A percentile compares a stretch with the other conserved stretches of the same genome.
These are phyloP conservation scores for Neopestalotiopsis clavispora DNA, from an alignment of 2,329 filamentous ascomycete species.

Conservation along the genomic window DNA sequence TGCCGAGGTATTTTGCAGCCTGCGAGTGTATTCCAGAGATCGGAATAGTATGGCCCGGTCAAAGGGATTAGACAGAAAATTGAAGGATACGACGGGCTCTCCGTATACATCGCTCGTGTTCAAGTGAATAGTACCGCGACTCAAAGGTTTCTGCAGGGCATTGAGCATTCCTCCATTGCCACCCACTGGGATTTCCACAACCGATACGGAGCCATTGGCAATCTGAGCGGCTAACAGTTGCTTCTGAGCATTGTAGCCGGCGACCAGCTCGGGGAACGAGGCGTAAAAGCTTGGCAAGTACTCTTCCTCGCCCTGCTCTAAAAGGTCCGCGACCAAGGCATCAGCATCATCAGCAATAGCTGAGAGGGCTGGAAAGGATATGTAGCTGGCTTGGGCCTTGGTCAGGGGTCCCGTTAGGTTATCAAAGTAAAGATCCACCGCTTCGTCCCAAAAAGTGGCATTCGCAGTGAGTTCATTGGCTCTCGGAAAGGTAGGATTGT, in stretches of 20 bases:
- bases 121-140: constrained; percentile 59
- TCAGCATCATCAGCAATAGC: constrained; percentile 17
- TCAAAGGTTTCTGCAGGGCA: constrained; percentile 44
- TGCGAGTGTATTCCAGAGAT: constrained; percentile 42
- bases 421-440: constrained; percentile 26
- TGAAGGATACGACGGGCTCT: constrained; percentile 54
- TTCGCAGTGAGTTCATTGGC: constrained; percentile 20
- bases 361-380: constrained; percentile 20
- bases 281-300: constrained; percentile 28
- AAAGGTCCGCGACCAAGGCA: constrained; percentile 20
- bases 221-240: constrained; percentile 4
- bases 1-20: constrained; percentile 33
- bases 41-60: constrained; percentile 53
- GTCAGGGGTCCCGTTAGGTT: constrained; percentile 30
- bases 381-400: constrained; percentile 27
- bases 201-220: background rate
- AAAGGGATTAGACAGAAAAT: constrained; percentile 49
- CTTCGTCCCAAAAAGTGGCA: constrained; percentile 26
- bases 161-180: constrained; percentile 22
- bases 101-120: constrained; percentile 45
- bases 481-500: constrained; percentile 13
- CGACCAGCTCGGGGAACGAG: constrained; percentile 26
- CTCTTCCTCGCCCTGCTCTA: constrained; percentile 21
- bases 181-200: constrained; percentile 1
- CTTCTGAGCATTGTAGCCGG: constrained; percentile 23